Conservation (phyloP, 2,329 filamentous ascomycete genomes). For the Ophiostoma sp. region DNA sequence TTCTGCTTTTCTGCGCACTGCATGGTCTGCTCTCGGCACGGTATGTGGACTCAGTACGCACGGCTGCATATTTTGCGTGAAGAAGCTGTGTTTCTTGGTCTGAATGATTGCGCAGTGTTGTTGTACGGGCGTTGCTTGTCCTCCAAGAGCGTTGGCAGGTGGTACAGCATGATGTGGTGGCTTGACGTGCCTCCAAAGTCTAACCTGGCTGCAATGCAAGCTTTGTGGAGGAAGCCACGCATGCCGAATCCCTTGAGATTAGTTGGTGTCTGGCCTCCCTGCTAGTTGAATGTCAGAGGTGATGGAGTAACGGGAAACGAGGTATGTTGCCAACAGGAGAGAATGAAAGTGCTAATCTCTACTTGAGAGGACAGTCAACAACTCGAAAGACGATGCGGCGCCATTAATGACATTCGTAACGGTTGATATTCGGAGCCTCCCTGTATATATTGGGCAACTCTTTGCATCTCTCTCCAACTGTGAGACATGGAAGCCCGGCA, state of each 20-base stretch:
- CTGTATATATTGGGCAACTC: background rate
- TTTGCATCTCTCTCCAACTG: background rate
- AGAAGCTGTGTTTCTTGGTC: background rate
- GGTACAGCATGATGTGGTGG: background rate
- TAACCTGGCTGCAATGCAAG: too few relatives aligned
- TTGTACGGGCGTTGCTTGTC: background rate
- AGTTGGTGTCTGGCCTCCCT: background rate
- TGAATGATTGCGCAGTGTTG: background rate
- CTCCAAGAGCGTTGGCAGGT: slow-evolving; percentile 3
- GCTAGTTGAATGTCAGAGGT: background rate
- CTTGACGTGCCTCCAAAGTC: background rate
- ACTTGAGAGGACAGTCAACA: too few relatives aligned
- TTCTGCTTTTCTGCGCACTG: background rate
- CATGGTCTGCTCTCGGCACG: background rate
- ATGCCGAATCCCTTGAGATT: background rate
- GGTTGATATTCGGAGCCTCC: background rate
- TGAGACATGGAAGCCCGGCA: background rate
- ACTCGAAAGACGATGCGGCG: too few relatives aligned
- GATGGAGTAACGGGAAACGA: background rate
- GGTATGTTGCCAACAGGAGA: background rate
- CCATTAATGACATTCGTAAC: too few relatives aligned
- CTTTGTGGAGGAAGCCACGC: background rate
- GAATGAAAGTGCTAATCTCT: background rate
- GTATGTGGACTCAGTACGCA: too few relatives aligned
- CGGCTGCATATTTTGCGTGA: background rate